These are phyloP conservation scores for Ceratobasidium theobromae DNA, from an alignment of 1,284 basidiomycete genomes.

Conservation along the genomic window DNA sequence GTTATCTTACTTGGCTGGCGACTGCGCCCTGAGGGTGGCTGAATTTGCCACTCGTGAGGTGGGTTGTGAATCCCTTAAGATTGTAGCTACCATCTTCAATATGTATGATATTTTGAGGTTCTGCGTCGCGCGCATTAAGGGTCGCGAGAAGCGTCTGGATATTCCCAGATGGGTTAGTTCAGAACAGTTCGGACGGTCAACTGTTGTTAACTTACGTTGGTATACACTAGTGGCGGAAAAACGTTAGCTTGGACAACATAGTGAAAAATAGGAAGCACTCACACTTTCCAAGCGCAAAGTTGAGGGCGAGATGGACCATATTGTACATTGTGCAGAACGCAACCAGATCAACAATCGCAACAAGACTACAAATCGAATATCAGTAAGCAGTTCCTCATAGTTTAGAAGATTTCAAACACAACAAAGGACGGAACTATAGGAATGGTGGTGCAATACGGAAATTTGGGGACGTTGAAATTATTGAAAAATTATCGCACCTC, in stretches of 20 bases:
- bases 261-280: conserved; percentile 1
- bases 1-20: not conserved
- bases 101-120: conserved; percentile 3
- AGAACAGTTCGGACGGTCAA: not conserved
- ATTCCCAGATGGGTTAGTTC: not conserved
- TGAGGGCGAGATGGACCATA: conserved; percentile 43
- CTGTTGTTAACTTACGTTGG: not conserved
- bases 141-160: conserved; percentile 11
- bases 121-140: conserved; percentile 9
- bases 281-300: conserved; percentile 45
- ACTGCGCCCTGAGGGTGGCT: not conserved
- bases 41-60: not conserved
- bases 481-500: too few relatives aligned
- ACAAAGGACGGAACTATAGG: too few relatives aligned
- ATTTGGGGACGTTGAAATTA: too few relatives aligned
- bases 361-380: conserved; percentile 37
- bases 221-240: not conserved
- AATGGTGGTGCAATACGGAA: too few relatives aligned
- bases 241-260: not conserved
- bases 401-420: too few relatives aligned
- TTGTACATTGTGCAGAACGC: conserved; percentile 40
- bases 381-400: too few relatives aligned
- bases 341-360: conserved; percentile 40
- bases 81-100: conserved; percentile 13
- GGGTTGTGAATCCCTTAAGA: not conserved